phyloP scores from a whole-genome alignment of 2,329 filamentous ascomycete species.

The Beauveria bassiana region DNA sequence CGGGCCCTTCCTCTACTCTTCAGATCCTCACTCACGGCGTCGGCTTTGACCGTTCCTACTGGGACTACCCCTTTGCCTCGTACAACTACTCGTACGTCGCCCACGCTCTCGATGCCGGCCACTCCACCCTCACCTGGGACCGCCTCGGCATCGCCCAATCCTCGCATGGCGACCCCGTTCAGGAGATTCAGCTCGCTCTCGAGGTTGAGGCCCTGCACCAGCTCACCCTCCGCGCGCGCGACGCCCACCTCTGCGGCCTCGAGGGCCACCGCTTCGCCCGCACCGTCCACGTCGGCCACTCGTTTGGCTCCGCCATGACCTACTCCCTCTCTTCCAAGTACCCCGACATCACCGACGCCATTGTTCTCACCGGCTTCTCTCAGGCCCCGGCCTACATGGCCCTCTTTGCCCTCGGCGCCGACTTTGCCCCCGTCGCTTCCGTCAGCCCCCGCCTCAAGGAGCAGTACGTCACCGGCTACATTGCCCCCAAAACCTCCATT shows the following conservation, averaged over 20 bases:
- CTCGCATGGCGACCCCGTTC: conserved; percentile 49
- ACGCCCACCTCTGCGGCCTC: conserved; percentile 36
- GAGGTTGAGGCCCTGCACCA: conserved; percentile 50
- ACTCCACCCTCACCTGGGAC: conserved; percentile 54
- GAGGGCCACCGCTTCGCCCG: conserved; percentile 27
- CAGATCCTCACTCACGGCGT: conserved; percentile 36
- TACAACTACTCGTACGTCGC: conserved; percentile 57
- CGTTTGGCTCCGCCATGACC: conserved; percentile 52
- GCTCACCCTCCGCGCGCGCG: conserved; percentile 42
- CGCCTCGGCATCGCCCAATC: conserved; percentile 54
- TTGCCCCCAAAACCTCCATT: conserved; percentile 37
- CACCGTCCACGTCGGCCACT: conserved; percentile 55
- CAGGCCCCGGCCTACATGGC: conserved; percentile 36
- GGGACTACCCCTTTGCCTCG: conserved; percentile 50
- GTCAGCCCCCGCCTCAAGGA: conserved; percentile 10
- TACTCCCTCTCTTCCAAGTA: conserved; percentile 46
- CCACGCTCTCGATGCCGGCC: conserved; percentile 46
- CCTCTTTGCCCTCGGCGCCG: conserved; percentile 36
- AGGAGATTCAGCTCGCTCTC: conserved; percentile 49
- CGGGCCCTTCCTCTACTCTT: conserved; percentile 28
- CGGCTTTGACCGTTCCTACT: conserved; percentile 44
- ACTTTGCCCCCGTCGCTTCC: conserved; percentile 37
- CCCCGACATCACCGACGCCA: conserved; percentile 46
- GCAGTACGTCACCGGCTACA: conserved; percentile 42
- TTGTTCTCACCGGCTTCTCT: conserved; percentile 54